phyloP scores from a whole-genome alignment of 495 filamentous ascomycete species.

The Hypoxylon perforatum region DNA sequence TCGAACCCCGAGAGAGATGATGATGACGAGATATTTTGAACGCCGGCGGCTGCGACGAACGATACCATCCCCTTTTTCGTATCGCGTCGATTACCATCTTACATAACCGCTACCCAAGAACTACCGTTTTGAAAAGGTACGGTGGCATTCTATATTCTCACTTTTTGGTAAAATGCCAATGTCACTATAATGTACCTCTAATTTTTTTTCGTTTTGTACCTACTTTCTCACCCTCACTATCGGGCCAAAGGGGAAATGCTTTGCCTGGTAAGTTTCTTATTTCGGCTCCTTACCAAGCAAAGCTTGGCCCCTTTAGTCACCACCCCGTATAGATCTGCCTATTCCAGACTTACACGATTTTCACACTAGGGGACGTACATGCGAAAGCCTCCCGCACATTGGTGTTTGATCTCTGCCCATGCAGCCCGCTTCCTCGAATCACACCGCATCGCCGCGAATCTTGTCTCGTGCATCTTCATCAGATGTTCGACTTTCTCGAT shows the following conservation, averaged over 20 bases:
- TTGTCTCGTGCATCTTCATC: background rate
- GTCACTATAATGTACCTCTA: no score
- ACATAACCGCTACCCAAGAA: background rate
- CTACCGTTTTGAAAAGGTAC: no score
- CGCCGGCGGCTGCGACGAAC: background rate
- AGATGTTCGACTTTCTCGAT: background rate
- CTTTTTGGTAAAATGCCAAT: no score
- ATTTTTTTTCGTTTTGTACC: no score
- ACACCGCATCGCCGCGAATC: slow-evolving; percentile 16
- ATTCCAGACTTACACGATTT: no score
- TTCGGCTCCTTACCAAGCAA: no score
- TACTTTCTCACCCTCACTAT: no score
- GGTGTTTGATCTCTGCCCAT: background rate
- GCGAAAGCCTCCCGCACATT: no score
- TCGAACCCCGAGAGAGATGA: slow-evolving; percentile 40
- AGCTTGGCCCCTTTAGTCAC: no score
- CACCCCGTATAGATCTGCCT: no score
- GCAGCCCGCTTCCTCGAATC: slow-evolving; percentile 26
- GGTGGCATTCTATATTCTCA: background rate
- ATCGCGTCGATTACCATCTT: background rate
- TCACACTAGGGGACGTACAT: no score
- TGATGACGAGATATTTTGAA: slow-evolving; percentile 39
- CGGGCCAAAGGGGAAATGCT: slow-evolving; percentile 1
- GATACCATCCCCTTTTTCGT: background rate
- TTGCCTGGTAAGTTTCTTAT: background rate